Conservation (phyloP, 805 yeast species). For the Lipomyces lipofer region DNA sequence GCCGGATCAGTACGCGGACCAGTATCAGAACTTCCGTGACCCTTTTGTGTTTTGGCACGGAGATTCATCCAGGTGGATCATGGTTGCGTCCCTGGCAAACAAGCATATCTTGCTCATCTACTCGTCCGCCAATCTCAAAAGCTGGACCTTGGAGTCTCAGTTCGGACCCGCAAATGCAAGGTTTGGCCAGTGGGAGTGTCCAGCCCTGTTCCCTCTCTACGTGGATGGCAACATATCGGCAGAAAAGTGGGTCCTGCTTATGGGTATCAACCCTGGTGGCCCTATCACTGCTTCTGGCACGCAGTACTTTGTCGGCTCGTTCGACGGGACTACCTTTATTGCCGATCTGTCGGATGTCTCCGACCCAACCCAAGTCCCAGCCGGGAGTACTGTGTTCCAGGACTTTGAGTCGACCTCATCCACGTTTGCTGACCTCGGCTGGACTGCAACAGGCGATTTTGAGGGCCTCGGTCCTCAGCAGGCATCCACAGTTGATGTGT, state of each 20-base stretch:
- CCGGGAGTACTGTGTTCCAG: conserved; percentile 4
- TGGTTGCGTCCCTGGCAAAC: conserved; percentile 16
- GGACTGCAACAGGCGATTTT: conserved; percentile 25
- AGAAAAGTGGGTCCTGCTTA: conserved; percentile 44
- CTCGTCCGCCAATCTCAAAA: conserved; percentile 1
- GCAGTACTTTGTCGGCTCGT: conserved; percentile 47
- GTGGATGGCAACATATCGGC: conserved; percentile 25
- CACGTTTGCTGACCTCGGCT: conserved; percentile 10
- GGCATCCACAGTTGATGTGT: not conserved
- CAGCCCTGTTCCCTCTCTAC: conserved; percentile 42
- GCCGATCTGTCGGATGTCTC: conserved; percentile 34
- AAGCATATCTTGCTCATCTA: conserved; percentile 5
- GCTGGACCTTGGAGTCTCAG: conserved; percentile 2
- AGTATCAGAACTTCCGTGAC: conserved; percentile 18
- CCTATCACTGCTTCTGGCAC: conserved; percentile 46
- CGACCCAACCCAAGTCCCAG: not conserved
- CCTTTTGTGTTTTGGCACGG: conserved; percentile 17
- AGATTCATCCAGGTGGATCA: conserved; percentile 8
- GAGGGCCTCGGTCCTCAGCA: conserved; percentile 7
- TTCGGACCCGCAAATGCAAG: conserved; percentile 15
- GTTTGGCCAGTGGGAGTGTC: conserved; percentile 48
- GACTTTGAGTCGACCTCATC: conserved; percentile 31
- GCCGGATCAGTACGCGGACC: conserved; percentile 9
- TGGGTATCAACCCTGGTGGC: conserved; percentile 48
- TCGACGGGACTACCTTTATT: conserved; percentile 44